Base-by-base conservation (phyloP, 2,329 filamentous ascomycete species). In the Alternaria consortialis region DNA sequence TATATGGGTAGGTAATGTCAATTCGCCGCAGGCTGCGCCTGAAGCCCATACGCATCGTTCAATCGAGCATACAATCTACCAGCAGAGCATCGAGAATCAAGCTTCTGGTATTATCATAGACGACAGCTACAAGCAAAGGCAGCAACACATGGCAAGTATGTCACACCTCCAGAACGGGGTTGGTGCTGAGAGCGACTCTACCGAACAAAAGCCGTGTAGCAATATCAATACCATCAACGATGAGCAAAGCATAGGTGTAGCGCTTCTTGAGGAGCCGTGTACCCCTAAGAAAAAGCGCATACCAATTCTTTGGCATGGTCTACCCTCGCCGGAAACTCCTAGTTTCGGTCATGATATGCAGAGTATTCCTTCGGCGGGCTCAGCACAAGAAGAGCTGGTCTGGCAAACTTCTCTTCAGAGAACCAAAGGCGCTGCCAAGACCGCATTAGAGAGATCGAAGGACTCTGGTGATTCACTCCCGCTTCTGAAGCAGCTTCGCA, bases 251-350 rank as follows among this genome's bases (percentile, higher is more conserved):
- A 4, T 3, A 12, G 8, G 13, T 7, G 9, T 23, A 12, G 5
- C 11, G 32, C 6, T 46, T 4, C 13, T 34, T 4, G 17, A 32
- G 9, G 34, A 31, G 15, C 53, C 62, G 6, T 32, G 12, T 3
- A 65, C 59, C 2, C 64, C 66, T 1, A 40, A 12, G 1, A 34
- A 20, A 39, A 46, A 48, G 23, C 54, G 43, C 7, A 8, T 27
- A 1, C n/a, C 23, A 11, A 8, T 20, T 4, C 34, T 46, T 13
- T 66, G 59, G 57, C 58, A 65, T 13, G 65, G 65, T 0, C 15
- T 69, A 2, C 58, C 43, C 0, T 69, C 67, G 0, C 67, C 67
- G 0, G 17, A 58, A 2, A 69, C 63, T 2, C 59, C 61, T 2
- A 39, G 5, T 17, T 46, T 36, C 5, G 6, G 1, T 13, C 23